Conservation (phyloP, 106 monocot species). For the Acorus calamus region DNA sequence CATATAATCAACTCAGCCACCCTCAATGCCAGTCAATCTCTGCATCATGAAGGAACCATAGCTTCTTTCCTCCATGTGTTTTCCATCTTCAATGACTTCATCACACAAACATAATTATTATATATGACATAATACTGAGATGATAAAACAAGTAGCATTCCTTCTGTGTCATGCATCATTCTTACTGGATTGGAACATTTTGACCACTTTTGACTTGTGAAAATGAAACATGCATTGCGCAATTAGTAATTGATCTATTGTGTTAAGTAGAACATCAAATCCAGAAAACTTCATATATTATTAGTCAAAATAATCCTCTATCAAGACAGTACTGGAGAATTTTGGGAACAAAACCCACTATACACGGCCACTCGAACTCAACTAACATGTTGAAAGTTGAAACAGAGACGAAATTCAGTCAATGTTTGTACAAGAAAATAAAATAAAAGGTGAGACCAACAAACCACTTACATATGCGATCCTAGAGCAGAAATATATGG, state of each 20-base stretch:
- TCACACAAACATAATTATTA: neutral
- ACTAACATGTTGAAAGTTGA: too few relatives aligned
- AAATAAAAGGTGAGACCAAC: neutral
- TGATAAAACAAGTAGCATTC: slow-evolving; percentile 17
- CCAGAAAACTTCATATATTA: too few relatives aligned
- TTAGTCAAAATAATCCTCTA: too few relatives aligned
- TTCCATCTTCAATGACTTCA: neutral
- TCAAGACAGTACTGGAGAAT: too few relatives aligned
- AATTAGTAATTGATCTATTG: neutral
- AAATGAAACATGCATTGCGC: neutral
- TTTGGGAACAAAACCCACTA: too few relatives aligned
- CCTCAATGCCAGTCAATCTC: slow-evolving; percentile 57
- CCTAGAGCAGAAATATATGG: slow-evolving; percentile 77
- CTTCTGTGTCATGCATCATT: slow-evolving; percentile 39
- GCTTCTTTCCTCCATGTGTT: slow-evolving; percentile 25
- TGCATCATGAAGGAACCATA: slow-evolving; percentile 91
- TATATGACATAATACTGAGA: neutral
- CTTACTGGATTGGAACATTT: slow-evolving; percentile 33
- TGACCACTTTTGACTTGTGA: slow-evolving; percentile 65
- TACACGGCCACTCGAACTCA: too few relatives aligned
- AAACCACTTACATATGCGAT: slow-evolving; percentile 70
- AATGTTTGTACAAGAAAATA: neutral
- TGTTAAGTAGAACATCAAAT: too few relatives aligned
- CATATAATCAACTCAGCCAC: slow-evolving; percentile 84
- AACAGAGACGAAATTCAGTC: too few relatives aligned